These are phyloP conservation scores for Rusavskia elegans DNA, from an alignment of 495 filamentous ascomycete species.

Conservation along the genomic window DNA sequence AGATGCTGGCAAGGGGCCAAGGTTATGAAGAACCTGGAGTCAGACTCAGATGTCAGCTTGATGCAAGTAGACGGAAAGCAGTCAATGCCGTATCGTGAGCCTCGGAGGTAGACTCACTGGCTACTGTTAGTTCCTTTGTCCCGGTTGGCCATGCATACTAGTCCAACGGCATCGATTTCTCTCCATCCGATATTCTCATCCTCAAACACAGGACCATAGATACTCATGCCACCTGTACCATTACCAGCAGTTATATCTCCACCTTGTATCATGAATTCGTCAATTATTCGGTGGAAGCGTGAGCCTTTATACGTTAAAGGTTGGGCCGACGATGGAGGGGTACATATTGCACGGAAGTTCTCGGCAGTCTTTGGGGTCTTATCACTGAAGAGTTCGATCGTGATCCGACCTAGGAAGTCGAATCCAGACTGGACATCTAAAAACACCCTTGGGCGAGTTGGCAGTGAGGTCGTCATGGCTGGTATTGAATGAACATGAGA, in stretches of 20 bases:
- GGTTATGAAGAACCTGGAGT: conserved; percentile 30
- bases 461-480: not conserved
- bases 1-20: conserved; percentile 23
- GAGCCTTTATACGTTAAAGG: conserved; percentile 28
- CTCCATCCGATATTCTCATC: conserved; percentile 31
- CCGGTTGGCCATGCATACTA: conserved; percentile 30
- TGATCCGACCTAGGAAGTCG: conserved; percentile 25
- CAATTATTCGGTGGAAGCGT: conserved; percentile 27
- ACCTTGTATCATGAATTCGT: conserved; percentile 31
- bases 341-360: conserved; percentile 44
- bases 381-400: conserved; percentile 29
- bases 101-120: conserved; percentile 16
- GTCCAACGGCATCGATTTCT: conserved; percentile 21
- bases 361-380: conserved; percentile 27
- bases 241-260: conserved; percentile 27
- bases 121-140: conserved; percentile 26
- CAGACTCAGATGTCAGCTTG: conserved; percentile 51
- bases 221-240: conserved; percentile 25
- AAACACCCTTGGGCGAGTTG: conserved; percentile 22
- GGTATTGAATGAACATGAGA: not conserved
- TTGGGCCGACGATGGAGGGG: conserved; percentile 9
- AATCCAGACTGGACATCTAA: conserved; percentile 22
- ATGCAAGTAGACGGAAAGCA: no score
- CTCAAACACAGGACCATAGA: conserved; percentile 22
- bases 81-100: no score